Conservation (phyloP, 768 basidiomycete genomes). For the Tephrocybe sp. region DNA sequence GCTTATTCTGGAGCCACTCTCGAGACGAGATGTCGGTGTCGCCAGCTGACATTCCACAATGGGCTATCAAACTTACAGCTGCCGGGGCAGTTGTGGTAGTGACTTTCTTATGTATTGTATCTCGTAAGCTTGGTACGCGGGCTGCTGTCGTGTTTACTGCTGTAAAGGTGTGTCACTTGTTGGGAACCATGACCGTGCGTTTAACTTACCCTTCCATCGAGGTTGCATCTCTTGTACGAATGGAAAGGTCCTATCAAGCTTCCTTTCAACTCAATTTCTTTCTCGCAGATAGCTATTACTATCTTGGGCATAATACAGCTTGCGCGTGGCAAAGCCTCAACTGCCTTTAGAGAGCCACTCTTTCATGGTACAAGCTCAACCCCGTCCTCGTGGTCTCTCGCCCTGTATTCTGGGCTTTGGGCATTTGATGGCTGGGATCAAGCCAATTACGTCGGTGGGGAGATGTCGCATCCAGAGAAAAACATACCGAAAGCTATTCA, state of each 20-base stretch:
- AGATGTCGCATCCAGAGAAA: slow-evolving; percentile 77
- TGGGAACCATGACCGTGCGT: background rate
- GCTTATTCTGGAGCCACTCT: slow-evolving; percentile 81
- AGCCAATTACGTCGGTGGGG: slow-evolving; percentile 88
- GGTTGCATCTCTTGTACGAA: slow-evolving; percentile 66
- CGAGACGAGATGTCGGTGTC: slow-evolving; percentile 61
- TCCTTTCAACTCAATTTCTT: slow-evolving; percentile 8
- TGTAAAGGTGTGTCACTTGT: slow-evolving; percentile 60
- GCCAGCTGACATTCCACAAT: slow-evolving; percentile 79
- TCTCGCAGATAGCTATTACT: slow-evolving; percentile 63
- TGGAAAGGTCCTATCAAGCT: background rate
- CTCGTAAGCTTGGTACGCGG: slow-evolving; percentile 75
- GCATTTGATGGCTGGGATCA: slow-evolving; percentile 98
- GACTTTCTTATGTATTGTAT: slow-evolving; percentile 75
- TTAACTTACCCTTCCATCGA: slow-evolving; percentile 23
- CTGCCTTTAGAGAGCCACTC: slow-evolving; percentile 63
- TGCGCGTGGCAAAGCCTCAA: slow-evolving; percentile 65
- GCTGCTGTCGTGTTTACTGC: slow-evolving; percentile 86
- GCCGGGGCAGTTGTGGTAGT: slow-evolving; percentile 69
- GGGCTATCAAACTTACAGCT: slow-evolving; percentile 90
- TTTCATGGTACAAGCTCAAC: slow-evolving; percentile 76
- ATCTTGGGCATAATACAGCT: slow-evolving; percentile 80
- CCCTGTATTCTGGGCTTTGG: slow-evolving; percentile 93
- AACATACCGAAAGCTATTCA: slow-evolving; percentile 91
- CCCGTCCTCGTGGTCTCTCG: slow-evolving; percentile 87